A percentile compares a stretch with the other conserved stretches of the same genome.
phyloP scores from a whole-genome alignment of 306 rosid species.

The Hippophae gyantsensis region DNA sequence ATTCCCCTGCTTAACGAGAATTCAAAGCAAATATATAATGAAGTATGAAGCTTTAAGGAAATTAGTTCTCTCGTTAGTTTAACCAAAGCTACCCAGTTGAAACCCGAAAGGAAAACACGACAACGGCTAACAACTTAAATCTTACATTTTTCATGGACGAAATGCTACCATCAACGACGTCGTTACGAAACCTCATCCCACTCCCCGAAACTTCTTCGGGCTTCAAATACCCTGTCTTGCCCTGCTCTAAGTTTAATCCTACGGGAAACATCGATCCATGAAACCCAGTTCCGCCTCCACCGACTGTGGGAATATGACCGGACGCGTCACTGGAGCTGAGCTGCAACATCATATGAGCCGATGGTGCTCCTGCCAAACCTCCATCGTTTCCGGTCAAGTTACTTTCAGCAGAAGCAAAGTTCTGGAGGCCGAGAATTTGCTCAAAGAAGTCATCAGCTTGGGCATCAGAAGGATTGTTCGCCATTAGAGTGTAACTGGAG shows the following conservation, averaged over 20 bases:
- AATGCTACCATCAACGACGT: conserved; percentile 51
- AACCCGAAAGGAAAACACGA: neutral
- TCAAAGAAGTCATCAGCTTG: conserved; percentile 80
- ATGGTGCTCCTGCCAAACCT: conserved; percentile 31
- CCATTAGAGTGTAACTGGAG: conserved; percentile 30
- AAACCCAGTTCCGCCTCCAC: conserved; percentile 33
- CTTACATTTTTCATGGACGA: conserved; percentile 60
- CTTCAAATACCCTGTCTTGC: conserved; percentile 55
- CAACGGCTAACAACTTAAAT: neutral
- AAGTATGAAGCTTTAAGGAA: too few species aligned
- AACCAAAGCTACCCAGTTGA: neutral
- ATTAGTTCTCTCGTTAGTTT: too few species aligned
- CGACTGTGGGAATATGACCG: conserved; percentile 33
- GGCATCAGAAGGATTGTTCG: conserved; percentile 66
- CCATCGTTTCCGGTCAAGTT: conserved; percentile 40
- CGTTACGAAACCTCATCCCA: conserved; percentile 68
- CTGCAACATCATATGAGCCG: conserved; percentile 69
- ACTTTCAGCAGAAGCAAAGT: conserved; percentile 52
- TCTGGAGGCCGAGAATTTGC: conserved; percentile 72
- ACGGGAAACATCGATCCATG: conserved; percentile 66
- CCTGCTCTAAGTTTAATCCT: conserved; percentile 85
- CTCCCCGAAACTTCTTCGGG: conserved; percentile 87
- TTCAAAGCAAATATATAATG: too few species aligned
- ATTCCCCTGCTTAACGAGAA: too few species aligned
- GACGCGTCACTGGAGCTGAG: conserved; percentile 62